Percentiles rank a stretch among this genome's conserved stretches.
Conservation (phyloP, 75 land plant species). For the Selaginella moellendorffii region DNA sequence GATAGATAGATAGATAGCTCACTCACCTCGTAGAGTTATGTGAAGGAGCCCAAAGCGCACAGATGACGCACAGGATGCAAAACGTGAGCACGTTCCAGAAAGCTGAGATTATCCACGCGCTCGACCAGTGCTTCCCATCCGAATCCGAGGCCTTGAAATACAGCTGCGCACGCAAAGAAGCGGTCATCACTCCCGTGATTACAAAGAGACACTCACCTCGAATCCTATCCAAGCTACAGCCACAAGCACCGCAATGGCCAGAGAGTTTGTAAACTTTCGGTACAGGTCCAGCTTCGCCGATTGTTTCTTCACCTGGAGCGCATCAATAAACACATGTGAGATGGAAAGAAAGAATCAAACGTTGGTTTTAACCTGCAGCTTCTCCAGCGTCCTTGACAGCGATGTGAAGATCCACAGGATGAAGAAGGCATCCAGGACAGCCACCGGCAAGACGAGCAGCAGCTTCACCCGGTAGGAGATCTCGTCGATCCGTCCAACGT, state of each 20-base stretch:
- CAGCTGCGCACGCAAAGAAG: conserved; percentile 30
- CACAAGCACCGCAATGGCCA: conserved; percentile 69
- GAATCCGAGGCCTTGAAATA: conserved; percentile 81
- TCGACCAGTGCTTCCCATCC: conserved; percentile 77
- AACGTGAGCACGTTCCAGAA: conserved; percentile 81
- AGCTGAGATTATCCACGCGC: conserved; percentile 79
- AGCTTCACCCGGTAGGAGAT: conserved; percentile 25
- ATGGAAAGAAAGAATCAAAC: background rate
- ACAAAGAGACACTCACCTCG: conserved; percentile 41
- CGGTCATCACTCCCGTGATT: background rate
- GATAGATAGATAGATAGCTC: too few species aligned
- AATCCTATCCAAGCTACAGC: conserved; percentile 83
- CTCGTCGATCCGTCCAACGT: conserved; percentile 33
- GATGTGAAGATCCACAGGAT: conserved; percentile 40
- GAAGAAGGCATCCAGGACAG: conserved; percentile 33
- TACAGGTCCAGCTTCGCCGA: conserved; percentile 72
- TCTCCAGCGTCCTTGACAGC: conserved; percentile 31
- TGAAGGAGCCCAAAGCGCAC: conserved; percentile 90
- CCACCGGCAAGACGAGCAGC: conserved; percentile 36
- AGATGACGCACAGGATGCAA: conserved; percentile 64
- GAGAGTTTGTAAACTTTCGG: conserved; percentile 85
- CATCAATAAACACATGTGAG: background rate
- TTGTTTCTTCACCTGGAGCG: conserved; percentile 58
- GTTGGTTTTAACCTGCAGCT: conserved; percentile 26
- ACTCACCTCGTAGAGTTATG: conserved; percentile 72